Evolutionary conservation across 2,329 filamentous ascomycete species (phyloP).

Genomic region (Stemphylium beticola): DNA sequence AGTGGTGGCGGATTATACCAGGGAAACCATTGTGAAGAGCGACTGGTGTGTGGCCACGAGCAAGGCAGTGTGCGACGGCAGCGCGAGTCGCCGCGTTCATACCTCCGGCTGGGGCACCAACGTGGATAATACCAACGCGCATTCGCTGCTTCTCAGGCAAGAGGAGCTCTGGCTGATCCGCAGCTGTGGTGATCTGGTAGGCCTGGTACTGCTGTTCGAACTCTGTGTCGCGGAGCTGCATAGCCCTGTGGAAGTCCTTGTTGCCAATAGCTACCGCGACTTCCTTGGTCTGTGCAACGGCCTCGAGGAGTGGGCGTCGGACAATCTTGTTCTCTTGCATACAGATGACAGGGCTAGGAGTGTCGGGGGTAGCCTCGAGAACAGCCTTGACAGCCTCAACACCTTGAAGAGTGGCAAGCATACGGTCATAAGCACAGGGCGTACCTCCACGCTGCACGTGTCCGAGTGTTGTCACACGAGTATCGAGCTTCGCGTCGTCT

Average conservation of each 20-base stretch:
- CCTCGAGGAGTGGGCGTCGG: constrained; percentile 85
- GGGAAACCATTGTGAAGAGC: constrained; percentile 98
- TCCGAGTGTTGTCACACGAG: constrained; percentile 90
- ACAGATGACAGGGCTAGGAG: constrained; percentile 91
- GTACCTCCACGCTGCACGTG: constrained; percentile 96
- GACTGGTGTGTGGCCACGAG: constrained; percentile 88
- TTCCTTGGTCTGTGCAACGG: constrained; percentile 83
- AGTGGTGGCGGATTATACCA: constrained; percentile 88
- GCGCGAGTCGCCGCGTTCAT: constrained; percentile 98
- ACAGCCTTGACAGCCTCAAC: constrained; percentile 42
- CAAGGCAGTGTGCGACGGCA: constrained; percentile 89
- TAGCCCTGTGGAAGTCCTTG: constrained; percentile 86
- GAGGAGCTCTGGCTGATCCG: constrained; percentile 71
- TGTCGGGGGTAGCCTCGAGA: constrained; percentile 70
- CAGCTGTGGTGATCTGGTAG: constrained; percentile 88
- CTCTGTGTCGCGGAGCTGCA: constrained; percentile 87
- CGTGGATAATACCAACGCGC: constrained; percentile 94
- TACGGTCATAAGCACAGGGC: constrained; percentile 92
- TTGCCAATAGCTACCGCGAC: constrained; percentile 81
- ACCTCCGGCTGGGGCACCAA: constrained; percentile 93
- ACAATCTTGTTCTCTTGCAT: constrained; percentile 98
- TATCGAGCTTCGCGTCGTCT: constrained; percentile 81
- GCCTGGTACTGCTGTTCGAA: constrained; percentile 92
- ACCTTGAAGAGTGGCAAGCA: constrained; percentile 86
- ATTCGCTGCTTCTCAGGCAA: constrained; percentile 80